A percentile compares a stretch with the other conserved stretches of the same genome.
phyloP scores from a whole-genome alignment of 768 basidiomycete species.

The Podaxis pistillaris region DNA sequence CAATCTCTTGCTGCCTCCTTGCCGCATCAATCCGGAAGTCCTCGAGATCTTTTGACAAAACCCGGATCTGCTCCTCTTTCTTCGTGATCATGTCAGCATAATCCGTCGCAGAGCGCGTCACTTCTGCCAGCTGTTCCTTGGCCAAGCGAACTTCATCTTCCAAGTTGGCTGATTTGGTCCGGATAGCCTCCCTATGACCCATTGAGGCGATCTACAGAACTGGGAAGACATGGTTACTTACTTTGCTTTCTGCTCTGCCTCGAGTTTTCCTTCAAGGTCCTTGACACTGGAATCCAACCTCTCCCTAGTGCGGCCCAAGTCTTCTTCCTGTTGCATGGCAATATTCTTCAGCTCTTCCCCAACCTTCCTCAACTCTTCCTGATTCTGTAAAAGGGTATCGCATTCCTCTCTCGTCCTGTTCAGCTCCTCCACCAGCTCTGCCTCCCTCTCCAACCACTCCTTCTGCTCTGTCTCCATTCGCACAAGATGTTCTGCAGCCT shows the following conservation, averaged over 20 bases:
- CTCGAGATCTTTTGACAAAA: conserved; percentile 53
- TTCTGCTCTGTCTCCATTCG: conserved; percentile 77
- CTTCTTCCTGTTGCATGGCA: conserved; percentile 76
- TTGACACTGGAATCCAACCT: conserved; percentile 61
- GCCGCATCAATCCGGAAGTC: conserved; percentile 53
- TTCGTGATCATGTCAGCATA: conserved; percentile 72
- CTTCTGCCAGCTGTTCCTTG: conserved; percentile 74
- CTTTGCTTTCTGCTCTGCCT: conserved; percentile 53
- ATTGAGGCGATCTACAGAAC: neutral
- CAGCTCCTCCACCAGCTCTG: conserved; percentile 57
- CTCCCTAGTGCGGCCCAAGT: conserved; percentile 70
- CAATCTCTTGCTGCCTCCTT: conserved; percentile 53
- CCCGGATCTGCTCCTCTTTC: conserved; percentile 70
- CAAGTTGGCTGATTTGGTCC: conserved; percentile 54
- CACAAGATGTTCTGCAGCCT: conserved; percentile 85
- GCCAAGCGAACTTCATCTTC: conserved; percentile 69
- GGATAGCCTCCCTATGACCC: conserved; percentile 56
- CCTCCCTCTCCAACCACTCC: conserved; percentile 63
- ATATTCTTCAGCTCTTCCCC: conserved; percentile 70
- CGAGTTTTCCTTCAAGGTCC: conserved; percentile 72
- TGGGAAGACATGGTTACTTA: conserved; percentile 43
- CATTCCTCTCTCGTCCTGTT: conserved; percentile 57
- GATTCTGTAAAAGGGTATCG: conserved; percentile 53
- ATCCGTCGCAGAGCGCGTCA: conserved; percentile 75
- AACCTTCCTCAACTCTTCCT: conserved; percentile 61